These are phyloP conservation scores for Omphalea diandra DNA, from an alignment of 441 rosid species.

Conservation along the genomic window DNA sequence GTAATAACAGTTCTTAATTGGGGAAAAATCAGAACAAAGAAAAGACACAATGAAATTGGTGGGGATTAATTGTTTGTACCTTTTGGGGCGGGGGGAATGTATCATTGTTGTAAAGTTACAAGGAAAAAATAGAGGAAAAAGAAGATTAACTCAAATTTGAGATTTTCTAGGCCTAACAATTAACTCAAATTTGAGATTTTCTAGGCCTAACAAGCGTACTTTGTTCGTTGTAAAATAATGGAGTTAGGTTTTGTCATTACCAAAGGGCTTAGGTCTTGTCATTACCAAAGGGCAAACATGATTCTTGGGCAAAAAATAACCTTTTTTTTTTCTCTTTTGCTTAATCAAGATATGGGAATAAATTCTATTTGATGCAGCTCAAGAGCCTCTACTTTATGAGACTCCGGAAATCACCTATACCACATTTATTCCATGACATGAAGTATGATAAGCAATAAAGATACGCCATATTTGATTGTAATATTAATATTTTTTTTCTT, in stretches of 20 bases:
- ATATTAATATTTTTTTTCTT: too few species aligned
- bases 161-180: too few species aligned
- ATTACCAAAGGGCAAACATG: constrained; percentile 18
- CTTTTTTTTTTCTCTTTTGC: not conserved
- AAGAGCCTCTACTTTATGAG: constrained; percentile 29
- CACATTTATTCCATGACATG: constrained; percentile 29
- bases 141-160: not conserved
- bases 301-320: constrained; percentile 15
- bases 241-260: too few species aligned
- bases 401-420: constrained; percentile 19
- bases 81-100: not conserved
- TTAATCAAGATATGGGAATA: constrained; percentile 25
- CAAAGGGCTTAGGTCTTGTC: too few species aligned
- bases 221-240: not conserved
- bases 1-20: not conserved
- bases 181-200: too few species aligned
- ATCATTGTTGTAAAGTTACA: not conserved
- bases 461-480: not conserved
- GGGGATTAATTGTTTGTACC: not conserved
- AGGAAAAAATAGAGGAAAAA: not conserved
- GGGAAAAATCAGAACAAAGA: not conserved
- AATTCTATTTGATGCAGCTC: constrained; percentile 24
- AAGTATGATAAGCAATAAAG: not conserved
- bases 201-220: not conserved
- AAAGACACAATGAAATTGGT: not conserved